phyloP scores from a whole-genome alignment of 495 filamentous ascomycete species.

The Oidiodendron maius region DNA sequence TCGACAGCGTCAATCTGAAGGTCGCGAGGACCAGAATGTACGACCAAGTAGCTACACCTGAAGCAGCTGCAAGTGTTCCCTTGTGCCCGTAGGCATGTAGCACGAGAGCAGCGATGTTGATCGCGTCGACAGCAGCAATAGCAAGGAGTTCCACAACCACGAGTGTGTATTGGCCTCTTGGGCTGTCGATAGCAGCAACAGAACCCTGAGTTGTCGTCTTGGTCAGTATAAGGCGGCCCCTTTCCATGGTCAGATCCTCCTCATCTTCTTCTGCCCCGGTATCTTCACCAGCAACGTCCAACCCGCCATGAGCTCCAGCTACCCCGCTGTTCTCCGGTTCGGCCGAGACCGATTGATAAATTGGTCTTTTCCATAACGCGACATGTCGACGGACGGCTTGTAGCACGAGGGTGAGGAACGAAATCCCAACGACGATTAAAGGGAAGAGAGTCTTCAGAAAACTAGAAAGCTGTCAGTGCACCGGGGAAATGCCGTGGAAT shows the following conservation, averaged over 20 bases:
- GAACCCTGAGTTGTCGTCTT: slow-evolving; percentile 57
- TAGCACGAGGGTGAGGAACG: slow-evolving; percentile 57
- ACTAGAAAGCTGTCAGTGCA: slow-evolving; percentile 38
- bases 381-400: slow-evolving; percentile 44
- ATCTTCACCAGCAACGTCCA: slow-evolving; percentile 1
- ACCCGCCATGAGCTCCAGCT: neutral
- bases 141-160: slow-evolving; percentile 70
- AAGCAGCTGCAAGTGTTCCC: slow-evolving; percentile 54
- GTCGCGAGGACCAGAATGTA: slow-evolving; percentile 75
- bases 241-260: slow-evolving; percentile 54
- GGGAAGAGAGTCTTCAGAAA: slow-evolving; percentile 82
- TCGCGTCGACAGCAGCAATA: slow-evolving; percentile 60
- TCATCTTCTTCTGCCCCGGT: slow-evolving; percentile 55
- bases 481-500: neutral
- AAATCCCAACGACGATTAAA: slow-evolving; percentile 61
- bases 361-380: slow-evolving; percentile 37
- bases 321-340: slow-evolving; percentile 8
- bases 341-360: slow-evolving; percentile 44
- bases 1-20: slow-evolving; percentile 66
- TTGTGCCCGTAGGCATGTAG: slow-evolving; percentile 48
- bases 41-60: slow-evolving; percentile 64
- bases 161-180: slow-evolving; percentile 62
- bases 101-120: slow-evolving; percentile 57
- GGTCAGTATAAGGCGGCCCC: slow-evolving; percentile 50
- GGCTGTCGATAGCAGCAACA: slow-evolving; percentile 70